Percentiles rank a stretch among this genome's conserved stretches.
Evolutionary conservation across 129 eudicot genomes (phyloP).

Genomic region (Sambucus nigra): DNA sequence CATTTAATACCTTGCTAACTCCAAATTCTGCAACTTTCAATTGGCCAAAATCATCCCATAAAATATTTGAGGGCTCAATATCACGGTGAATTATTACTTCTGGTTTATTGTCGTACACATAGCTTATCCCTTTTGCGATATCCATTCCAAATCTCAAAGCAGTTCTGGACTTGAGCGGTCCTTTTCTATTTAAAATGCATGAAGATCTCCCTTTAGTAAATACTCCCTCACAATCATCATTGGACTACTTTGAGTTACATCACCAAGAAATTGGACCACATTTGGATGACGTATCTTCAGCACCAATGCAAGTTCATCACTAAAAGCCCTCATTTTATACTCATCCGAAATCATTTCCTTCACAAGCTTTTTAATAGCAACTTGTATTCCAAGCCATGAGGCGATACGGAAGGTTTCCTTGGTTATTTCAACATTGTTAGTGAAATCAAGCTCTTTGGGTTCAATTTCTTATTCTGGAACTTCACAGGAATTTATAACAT

Average conservation of each 20-base stretch:
- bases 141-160: conserved; percentile 78
- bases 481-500: conserved; percentile 66
- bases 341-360: conserved; percentile 72
- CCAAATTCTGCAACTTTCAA: conserved; percentile 99
- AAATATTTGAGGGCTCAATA: conserved; percentile 93
- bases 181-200: conserved; percentile 52
- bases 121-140: conserved; percentile 95
- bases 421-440: conserved; percentile 59
- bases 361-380: conserved; percentile 85
- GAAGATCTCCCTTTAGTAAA: conserved; percentile 90
- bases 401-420: conserved; percentile 83
- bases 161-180: conserved; percentile 55
- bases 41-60: conserved; percentile 95
- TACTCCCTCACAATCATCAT: conserved; percentile 97
- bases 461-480: conserved; percentile 93
- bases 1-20: conserved; percentile 72
- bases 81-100: conserved; percentile 84
- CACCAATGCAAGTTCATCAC: conserved; percentile 84
- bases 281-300: conserved; percentile 95
- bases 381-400: conserved; percentile 91
- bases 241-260: conserved; percentile 98
- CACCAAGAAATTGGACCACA: conserved; percentile 95
- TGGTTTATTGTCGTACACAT: conserved; percentile 87
- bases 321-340: conserved; percentile 80
- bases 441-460: conserved; percentile 84